phyloP scores from a whole-genome alignment of 2,329 filamentous ascomycete species.

The Ceratocystiopsis minuta region DNA sequence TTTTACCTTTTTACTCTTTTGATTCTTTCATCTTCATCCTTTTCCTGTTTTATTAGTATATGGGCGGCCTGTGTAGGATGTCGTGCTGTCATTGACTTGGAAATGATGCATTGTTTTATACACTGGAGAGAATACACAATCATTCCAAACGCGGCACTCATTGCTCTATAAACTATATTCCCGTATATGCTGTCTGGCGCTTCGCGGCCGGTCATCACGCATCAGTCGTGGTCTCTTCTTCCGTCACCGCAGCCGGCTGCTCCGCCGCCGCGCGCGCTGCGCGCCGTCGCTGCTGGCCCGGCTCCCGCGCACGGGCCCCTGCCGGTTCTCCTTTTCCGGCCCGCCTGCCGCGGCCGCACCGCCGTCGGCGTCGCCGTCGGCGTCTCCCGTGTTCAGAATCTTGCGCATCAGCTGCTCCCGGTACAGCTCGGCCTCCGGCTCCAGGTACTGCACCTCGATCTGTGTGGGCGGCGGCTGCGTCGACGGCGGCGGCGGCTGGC shows the following conservation, averaged over 20 bases:
- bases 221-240: too few species aligned
- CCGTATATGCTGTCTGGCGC: too few species aligned
- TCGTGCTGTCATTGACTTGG: too few species aligned
- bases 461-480: conserved; percentile 18
- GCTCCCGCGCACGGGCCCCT: too few species aligned
- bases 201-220: too few species aligned
- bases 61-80: too few species aligned
- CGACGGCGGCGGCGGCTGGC: conserved; percentile 11
- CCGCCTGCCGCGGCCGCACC: background rate
- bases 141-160: too few species aligned
- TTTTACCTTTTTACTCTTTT: background rate
- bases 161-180: too few species aligned
- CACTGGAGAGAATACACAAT: too few species aligned
- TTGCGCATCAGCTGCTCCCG: conserved; percentile 27
- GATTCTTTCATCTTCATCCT: background rate
- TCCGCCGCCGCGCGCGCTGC: background rate
- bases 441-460: conserved; percentile 36
- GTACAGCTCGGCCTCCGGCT: conserved; percentile 27
- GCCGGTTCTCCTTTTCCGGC: background rate
- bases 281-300: too few species aligned
- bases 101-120: too few species aligned
- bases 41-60: background rate
- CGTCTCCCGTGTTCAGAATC: conserved; percentile 16
- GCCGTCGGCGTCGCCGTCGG: background rate
- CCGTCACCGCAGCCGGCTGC: background rate